Percentiles rank a stretch among this genome's conserved stretches.
Evolutionary conservation across 2,329 filamentous ascomycete genomes (phyloP).

Genomic region (Dactylellina haptotyla): DNA sequence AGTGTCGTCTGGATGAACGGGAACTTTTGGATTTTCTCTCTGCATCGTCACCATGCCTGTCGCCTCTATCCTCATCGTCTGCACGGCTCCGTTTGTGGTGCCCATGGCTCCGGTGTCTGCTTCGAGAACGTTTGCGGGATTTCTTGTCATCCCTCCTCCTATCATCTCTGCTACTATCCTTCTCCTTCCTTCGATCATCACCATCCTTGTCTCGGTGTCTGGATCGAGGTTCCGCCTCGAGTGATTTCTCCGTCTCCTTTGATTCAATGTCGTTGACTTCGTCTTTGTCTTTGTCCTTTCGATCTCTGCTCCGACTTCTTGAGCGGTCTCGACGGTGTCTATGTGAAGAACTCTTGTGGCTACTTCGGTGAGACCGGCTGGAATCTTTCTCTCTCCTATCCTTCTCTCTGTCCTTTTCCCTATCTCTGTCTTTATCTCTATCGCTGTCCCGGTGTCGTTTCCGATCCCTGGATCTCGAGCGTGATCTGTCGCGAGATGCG

Average conservation of each 20-base stretch:
- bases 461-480: constrained; percentile 43
- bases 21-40: constrained; percentile 55
- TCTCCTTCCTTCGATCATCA: constrained; percentile 51
- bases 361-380: constrained; percentile 55
- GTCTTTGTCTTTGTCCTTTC: constrained; percentile 54
- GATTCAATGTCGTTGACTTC: constrained; percentile 55
- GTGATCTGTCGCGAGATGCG: constrained; percentile 44
- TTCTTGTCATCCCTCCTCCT: constrained; percentile 54
- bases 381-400: constrained; percentile 43
- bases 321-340: constrained; percentile 51
- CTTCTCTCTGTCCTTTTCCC: constrained; percentile 54
- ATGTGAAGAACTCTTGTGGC: constrained; percentile 54
- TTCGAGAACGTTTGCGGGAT: constrained; percentile 51
- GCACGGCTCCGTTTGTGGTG: constrained; percentile 52
- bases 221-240: constrained; percentile 43
- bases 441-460: constrained; percentile 45
- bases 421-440: constrained; percentile 55
- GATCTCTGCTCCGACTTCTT: constrained; percentile 49
- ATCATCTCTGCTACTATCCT: constrained; percentile 52
- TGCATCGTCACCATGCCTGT: constrained; percentile 54
- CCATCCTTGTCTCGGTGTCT: constrained; percentile 55
- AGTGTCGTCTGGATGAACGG: constrained; percentile 56
- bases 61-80: constrained; percentile 51
- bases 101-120: constrained; percentile 49
- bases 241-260: constrained; percentile 44